phyloP scores from a whole-genome alignment of 2,329 filamentous ascomycete genomes.

The Colletotrichum camelliae region DNA sequence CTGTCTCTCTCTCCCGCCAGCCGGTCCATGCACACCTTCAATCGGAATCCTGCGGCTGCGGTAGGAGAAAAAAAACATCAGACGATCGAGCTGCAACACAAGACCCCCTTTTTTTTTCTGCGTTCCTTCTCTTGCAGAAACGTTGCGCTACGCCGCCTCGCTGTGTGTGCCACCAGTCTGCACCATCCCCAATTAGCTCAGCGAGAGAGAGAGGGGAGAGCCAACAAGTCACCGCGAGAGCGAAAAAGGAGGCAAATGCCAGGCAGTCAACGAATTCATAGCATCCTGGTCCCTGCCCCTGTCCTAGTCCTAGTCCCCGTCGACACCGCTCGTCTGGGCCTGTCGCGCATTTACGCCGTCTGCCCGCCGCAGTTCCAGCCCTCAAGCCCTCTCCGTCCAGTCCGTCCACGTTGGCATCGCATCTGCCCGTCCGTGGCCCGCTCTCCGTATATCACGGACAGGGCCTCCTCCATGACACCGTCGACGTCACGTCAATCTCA shows the following conservation, averaged over 20 bases:
- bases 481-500: background rate
- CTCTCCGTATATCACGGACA: background rate
- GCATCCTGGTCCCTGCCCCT: background rate
- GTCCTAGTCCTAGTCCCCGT: background rate
- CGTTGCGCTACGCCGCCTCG: background rate
- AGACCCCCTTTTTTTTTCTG: background rate
- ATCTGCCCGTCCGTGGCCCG: background rate
- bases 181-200: background rate
- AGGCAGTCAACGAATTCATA: background rate
- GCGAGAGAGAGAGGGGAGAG: background rate
- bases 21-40: background rate
- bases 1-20: background rate
- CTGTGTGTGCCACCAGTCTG: background rate
- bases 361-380: background rate
- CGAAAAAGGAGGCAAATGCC: background rate
- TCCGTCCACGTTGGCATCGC: background rate
- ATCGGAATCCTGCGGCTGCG: background rate
- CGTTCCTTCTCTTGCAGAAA: constrained; percentile 4
- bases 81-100: constrained; percentile 14
- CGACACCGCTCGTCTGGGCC: constrained; percentile 10
- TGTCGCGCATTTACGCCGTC: background rate
- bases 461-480: background rate
- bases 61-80: constrained; percentile 11
- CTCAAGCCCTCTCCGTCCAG: background rate
- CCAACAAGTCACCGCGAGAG: background rate